These are phyloP conservation scores for Condylostoma magnum DNA, from an alignment of 169 alveolate genomes.

Conservation along the genomic window DNA sequence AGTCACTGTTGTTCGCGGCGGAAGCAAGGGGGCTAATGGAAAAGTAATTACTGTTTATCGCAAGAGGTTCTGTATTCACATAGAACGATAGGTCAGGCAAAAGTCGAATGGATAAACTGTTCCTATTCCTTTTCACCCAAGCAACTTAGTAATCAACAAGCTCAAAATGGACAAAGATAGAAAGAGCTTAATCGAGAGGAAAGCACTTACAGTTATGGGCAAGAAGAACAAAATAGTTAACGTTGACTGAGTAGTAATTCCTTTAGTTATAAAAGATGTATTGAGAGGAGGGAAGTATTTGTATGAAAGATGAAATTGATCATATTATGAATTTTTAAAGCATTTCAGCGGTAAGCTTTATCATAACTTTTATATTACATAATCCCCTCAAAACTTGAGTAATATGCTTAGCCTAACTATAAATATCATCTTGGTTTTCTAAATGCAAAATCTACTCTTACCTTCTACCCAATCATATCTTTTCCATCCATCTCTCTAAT, in stretches of 20 bases:
- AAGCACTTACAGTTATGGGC: conserved; percentile 48
- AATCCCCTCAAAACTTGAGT: too few relatives aligned
- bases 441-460: conserved; percentile 29
- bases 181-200: conserved; percentile 55
- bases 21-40: conserved; percentile 67
- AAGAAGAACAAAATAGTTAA: conserved; percentile 39
- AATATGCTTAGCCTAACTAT: too few relatives aligned
- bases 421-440: too few relatives aligned
- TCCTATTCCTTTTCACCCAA: conserved; percentile 69
- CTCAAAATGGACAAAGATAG: conserved; percentile 64
- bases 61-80: conserved; percentile 65
- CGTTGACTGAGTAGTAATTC: too few relatives aligned
- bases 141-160: conserved; percentile 52
- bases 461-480: background rate
- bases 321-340: too few relatives aligned
- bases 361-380: too few relatives aligned
- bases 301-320: too few relatives aligned
- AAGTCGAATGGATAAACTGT: conserved; percentile 79
- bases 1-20: conserved; percentile 71
- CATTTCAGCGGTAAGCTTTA: too few relatives aligned
- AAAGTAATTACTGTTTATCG: conserved; percentile 75
- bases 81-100: conserved; percentile 65
- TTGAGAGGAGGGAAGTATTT: too few relatives aligned
- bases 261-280: too few relatives aligned
- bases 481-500: conserved; percentile 34